Evolutionary conservation across 352 stramenopile species (phyloP), one percentile per base, ranked within the genome.

Genomic region (Phytophthora pini): DNA sequence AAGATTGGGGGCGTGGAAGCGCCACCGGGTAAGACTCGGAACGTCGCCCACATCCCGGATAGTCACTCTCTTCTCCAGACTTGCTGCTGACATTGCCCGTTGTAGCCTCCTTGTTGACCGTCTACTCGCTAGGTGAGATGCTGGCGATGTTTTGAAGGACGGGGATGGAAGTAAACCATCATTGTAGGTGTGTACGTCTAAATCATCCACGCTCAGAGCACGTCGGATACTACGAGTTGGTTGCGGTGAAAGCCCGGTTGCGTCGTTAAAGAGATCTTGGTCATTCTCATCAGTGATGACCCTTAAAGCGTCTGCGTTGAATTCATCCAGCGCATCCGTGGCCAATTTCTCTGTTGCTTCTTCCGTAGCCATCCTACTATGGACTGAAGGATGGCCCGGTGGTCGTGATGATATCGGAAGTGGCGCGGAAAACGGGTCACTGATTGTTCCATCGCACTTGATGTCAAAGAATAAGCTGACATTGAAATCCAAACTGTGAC

Each of bases 401-500:
- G 79, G 65, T 6, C 58, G 55, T 8, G 83, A 50, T 1, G 82
- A 89, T 2, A 93, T 81, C 12, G 87, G 87, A 22, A 95, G 55
- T 2, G 87, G 84, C 15, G 84, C 75, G 4, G 84, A 89, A 48
- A 95, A 92, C 29, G 87, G 84, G 22, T 95, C 82, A 34, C 72
- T 77, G 15, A 77, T 69, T 40, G 68, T 79, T 2, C 65, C 50
- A 11, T 87, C 84, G 27, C 82, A 90, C 61, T 77, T 85, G 24
- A 93, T 76, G 54, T 95, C 87, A 59, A 90, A 95, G 70, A 95
- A 88, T 5, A 92, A 55, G 13, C 78, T 87, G 38, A 94, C 87
- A 36, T 84, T 89, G 56, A 92, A 94, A 56, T 91, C 82, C 41
- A 92, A 54, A 56, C 85, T 92, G 62, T 95, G 87, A 61, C 81